Percentiles rank a stretch among this genome's conserved stretches.
Conservation (phyloP, 768 basidiomycete species). For the Tylopilus plumbeoviolaceoides region DNA sequence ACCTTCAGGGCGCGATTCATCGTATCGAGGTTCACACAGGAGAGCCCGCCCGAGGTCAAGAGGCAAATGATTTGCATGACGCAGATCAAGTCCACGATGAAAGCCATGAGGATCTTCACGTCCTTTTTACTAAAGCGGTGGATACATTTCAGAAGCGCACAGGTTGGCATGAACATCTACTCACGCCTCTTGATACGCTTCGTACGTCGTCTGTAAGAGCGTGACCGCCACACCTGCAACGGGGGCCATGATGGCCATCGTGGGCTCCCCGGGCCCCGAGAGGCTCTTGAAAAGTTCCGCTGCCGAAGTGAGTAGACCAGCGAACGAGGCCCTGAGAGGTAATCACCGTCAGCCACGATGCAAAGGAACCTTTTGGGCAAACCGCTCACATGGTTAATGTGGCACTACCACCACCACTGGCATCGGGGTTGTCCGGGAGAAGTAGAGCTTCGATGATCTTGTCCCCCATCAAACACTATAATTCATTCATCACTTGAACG, state of each 20-base stretch:
- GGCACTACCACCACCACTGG: background rate
- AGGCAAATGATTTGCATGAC: conserved; percentile 14
- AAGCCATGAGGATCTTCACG: conserved; percentile 13
- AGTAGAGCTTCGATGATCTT: background rate
- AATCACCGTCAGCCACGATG: background rate
- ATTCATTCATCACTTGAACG: background rate
- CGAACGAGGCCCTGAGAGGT: background rate
- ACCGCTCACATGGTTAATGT: background rate
- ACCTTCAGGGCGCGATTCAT: background rate
- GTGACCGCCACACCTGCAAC: background rate
- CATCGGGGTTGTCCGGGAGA: background rate
- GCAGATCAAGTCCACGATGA: conserved; percentile 12
- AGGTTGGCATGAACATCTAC: background rate
- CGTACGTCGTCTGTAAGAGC: background rate
- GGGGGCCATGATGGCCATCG: background rate
- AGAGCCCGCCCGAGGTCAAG: background rate
- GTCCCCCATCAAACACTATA: conserved; percentile 10
- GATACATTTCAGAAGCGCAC: background rate
- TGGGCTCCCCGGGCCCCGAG: background rate
- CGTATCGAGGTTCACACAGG: background rate
- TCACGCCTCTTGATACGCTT: conserved; percentile 5
- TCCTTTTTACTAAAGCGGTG: conserved; percentile 1
- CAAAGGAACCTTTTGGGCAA: background rate
- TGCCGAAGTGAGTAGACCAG: background rate
- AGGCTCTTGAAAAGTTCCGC: background rate